These are phyloP conservation scores for Fusarium xyrophilum DNA, from an alignment of 2,329 filamentous ascomycete genomes.

Conservation along the genomic window DNA sequence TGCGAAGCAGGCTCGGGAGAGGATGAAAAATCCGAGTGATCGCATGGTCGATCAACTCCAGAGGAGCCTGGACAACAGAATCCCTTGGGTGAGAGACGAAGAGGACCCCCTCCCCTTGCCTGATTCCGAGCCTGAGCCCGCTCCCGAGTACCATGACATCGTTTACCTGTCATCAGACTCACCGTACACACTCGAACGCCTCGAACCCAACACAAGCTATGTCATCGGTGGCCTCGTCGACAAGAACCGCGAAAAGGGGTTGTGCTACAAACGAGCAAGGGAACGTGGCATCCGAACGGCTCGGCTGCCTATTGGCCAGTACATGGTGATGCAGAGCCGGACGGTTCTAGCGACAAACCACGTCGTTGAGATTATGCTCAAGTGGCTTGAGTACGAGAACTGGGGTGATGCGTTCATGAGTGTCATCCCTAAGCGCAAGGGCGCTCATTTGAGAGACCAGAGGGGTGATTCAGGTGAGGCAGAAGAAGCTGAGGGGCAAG, in stretches of 20 bases:
- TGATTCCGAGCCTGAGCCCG: conserved; percentile 44
- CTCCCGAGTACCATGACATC: conserved; percentile 55
- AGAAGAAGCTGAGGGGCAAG: conserved; percentile 33
- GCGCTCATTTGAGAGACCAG: conserved; percentile 67
- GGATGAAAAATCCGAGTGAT: conserved; percentile 68
- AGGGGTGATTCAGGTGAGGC: conserved; percentile 35
- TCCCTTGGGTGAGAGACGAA: conserved; percentile 45
- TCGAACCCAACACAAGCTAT: conserved; percentile 89
- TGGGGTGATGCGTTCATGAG: conserved; percentile 90
- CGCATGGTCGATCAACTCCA: conserved; percentile 66
- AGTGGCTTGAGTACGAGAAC: conserved; percentile 87
- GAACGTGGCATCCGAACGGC: conserved; percentile 83
- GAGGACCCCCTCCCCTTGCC: conserved; percentile 46
- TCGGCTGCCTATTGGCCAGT: conserved; percentile 93
- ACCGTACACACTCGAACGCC: conserved; percentile 78
- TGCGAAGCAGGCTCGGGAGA: conserved; percentile 67
- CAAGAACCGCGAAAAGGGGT: conserved; percentile 92
- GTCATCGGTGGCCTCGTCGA: conserved; percentile 95
- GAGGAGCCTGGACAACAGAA: conserved; percentile 41
- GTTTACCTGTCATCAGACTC: conserved; percentile 94
- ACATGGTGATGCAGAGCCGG: conserved; percentile 87
- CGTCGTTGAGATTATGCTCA: conserved; percentile 94
- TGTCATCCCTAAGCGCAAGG: conserved; percentile 91
- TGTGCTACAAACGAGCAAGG: conserved; percentile 85
- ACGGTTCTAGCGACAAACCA: conserved; percentile 93